Base-by-base conservation (phyloP, 768 basidiomycete genomes). In the Gloeophyllum trabeum region DNA sequence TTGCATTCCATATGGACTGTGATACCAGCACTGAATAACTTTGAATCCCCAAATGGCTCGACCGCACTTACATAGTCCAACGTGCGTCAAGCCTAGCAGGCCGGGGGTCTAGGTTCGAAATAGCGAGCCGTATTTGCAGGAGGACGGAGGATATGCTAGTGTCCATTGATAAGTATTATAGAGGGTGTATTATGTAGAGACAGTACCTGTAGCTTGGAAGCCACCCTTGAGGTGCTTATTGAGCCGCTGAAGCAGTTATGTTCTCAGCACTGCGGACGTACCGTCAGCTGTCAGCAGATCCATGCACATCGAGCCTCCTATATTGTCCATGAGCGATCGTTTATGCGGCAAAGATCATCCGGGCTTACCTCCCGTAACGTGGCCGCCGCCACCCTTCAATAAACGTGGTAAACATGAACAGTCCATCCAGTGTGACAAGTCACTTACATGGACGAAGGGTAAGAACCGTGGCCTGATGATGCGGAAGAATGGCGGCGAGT, bases 261-360 rank as follows among this genome's bases (percentile, higher is more conserved):
- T 5, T 4, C n/a, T n/a, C n/a, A n/a, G n/a, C n/a, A n/a, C n/a
- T n/a, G n/a, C 5, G 28, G 21, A 44, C 68, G 49, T 42, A 74
- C 78, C 79, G 45, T 79, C 75, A 0, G 76, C 64, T 1, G 78
- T 80, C 39, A 82, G 58, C 5, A 81, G 61, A 53, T 83, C 81
- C 79, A 84, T 81, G 50, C 81, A 84, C 39, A 84, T 81, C 3
- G 77, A 80, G 2, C 81, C 81, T 7, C 80, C 78, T 75, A 46
- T 24, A n/a, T n/a, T n/a, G n/a, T n/a, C n/a, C n/a, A n/a, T n/a
- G n/a, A n/a, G n/a, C n/a, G n/a, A n/a, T n/a, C n/a, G n/a, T n/a
- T n/a, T n/a, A n/a, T n/a, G n/a, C n/a, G n/a, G n/a, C n/a, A n/a
- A n/a, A n/a, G n/a, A n/a, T n/a, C n/a, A n/a, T n/a, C 25, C 23